These are phyloP conservation scores for Fusarium sulawesiense DNA, from an alignment of 2,329 filamentous ascomycete species.

Conservation along the genomic window DNA sequence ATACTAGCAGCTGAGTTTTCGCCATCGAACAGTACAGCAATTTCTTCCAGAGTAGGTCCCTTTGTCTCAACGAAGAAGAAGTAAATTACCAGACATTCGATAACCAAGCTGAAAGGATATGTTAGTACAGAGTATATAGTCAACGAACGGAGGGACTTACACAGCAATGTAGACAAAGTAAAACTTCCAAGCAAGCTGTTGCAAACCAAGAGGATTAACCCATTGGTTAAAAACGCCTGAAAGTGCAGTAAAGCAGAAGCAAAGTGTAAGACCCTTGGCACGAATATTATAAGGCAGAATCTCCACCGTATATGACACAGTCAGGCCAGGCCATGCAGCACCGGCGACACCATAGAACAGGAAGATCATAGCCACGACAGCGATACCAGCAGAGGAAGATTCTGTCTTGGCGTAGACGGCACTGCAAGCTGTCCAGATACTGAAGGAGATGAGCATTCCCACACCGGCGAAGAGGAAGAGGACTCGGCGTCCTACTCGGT, in stretches of 20 bases:
- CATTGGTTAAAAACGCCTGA: slow-evolving; percentile 44
- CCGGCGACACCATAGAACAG: slow-evolving; percentile 42
- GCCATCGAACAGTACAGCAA: slow-evolving; percentile 42
- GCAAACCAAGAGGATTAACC: slow-evolving; percentile 41
- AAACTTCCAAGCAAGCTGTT: slow-evolving; percentile 39
- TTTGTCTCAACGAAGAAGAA: slow-evolving; percentile 45
- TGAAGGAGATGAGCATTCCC: slow-evolving; percentile 43
- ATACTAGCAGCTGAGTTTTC: slow-evolving; percentile 39
- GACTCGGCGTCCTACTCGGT: slow-evolving; percentile 38
- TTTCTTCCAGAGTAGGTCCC: slow-evolving; percentile 41
- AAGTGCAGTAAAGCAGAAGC: slow-evolving; percentile 42
- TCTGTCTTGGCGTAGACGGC: slow-evolving; percentile 43
- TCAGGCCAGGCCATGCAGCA: slow-evolving; percentile 43
- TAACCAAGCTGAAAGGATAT: slow-evolving; percentile 8
- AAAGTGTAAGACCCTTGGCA: slow-evolving; percentile 43
- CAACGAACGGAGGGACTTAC: slow-evolving; percentile 12
- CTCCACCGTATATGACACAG: slow-evolving; percentile 41
- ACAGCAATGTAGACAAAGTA: slow-evolving; percentile 44
- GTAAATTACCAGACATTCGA: slow-evolving; percentile 43
- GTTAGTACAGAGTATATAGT: fast-evolving
- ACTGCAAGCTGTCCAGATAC: slow-evolving; percentile 40
- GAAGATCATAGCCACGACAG: slow-evolving; percentile 44
- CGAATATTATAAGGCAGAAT: slow-evolving; percentile 42
- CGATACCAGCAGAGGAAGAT: slow-evolving; percentile 29
- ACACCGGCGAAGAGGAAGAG: slow-evolving; percentile 41